Conservation (phyloP, 345 rosid genomes). For the Microcos paniculata region DNA sequence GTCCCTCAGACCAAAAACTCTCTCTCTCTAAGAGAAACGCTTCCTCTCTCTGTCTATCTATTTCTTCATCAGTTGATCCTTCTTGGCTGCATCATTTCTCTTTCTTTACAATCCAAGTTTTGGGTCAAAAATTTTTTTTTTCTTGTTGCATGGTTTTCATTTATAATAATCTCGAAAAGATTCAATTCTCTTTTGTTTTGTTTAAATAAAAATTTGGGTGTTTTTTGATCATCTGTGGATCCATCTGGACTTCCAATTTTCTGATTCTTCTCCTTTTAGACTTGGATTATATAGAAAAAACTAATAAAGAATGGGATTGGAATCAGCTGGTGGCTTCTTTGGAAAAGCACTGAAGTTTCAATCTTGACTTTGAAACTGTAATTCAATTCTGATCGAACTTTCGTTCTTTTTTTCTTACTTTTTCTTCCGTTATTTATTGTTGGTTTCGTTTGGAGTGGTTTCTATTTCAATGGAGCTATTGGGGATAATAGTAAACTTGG, state of each 20-base stretch:
- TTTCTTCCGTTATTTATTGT: background rate
- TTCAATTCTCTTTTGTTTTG: background rate
- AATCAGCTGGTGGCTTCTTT: conserved; percentile 58
- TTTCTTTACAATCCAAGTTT: background rate
- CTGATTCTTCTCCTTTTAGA: conserved; percentile 23
- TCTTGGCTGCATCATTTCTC: background rate
- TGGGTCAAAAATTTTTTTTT: background rate
- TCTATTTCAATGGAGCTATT: conserved; percentile 32
- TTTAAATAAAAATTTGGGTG: conserved; percentile 7
- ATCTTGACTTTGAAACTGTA: conserved; percentile 23
- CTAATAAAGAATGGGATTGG: conserved; percentile 44
- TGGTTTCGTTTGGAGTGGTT: conserved; percentile 16
- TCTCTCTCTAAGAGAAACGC: background rate
- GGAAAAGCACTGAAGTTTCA: conserved; percentile 23
- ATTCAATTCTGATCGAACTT: conserved; percentile 30
- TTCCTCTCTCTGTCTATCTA: conserved; percentile 1
- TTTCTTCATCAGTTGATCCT: conserved; percentile 13
- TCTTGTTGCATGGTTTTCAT: background rate
- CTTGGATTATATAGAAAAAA: conserved; percentile 40
- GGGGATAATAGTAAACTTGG: conserved; percentile 31
- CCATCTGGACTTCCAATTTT: conserved; percentile 35
- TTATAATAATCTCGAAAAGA: background rate
- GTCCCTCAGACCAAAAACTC: conserved; percentile 21
- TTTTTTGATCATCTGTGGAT: conserved; percentile 38
- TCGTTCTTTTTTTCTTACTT: background rate